These are phyloP conservation scores for Linnemannia zychae DNA, from an alignment of 192 early-diverging fungal species.

Conservation along the genomic window DNA sequence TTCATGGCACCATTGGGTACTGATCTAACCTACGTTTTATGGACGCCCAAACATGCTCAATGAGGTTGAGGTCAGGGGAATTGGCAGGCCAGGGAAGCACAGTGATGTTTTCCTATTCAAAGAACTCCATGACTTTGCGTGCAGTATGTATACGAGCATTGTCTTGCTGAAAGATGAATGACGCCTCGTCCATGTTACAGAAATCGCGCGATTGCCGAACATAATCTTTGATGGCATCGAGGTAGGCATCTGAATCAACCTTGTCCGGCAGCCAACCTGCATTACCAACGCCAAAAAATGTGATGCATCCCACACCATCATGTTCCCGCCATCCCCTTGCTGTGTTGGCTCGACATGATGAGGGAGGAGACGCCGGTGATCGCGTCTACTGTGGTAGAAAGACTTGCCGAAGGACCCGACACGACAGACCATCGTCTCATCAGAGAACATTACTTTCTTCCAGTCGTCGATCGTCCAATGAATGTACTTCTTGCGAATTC, in stretches of 20 bases:
- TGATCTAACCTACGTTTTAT: not conserved
- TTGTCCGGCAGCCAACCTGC: not conserved
- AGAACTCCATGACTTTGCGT: not conserved
- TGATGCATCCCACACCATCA: constrained; percentile 22
- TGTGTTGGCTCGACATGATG: constrained; percentile 5
- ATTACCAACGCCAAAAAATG: not conserved
- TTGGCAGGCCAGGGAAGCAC: constrained; percentile 18
- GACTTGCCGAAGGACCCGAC: constrained; percentile 3
- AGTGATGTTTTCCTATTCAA: not conserved
- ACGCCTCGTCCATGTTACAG: not conserved
- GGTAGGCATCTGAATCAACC: constrained; percentile 11
- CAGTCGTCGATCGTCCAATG: constrained; percentile 18
- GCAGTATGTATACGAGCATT: constrained; percentile 20
- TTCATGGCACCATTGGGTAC: not conserved
- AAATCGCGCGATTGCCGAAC: constrained; percentile 2
- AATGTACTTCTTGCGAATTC: constrained; percentile 11
- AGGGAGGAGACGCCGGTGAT: not conserved
- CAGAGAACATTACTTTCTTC: constrained; percentile 26
- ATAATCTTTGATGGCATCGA: constrained; percentile 10
- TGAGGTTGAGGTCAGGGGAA: constrained; percentile 15
- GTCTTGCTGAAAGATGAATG: constrained; percentile 31
- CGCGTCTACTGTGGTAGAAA: not conserved
- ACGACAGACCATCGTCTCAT: constrained; percentile 11
- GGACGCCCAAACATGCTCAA: constrained; percentile 15
- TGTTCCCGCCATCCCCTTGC: constrained; percentile 17